These are phyloP conservation scores for Paxillus ammoniavirescens DNA, from an alignment of 768 basidiomycete genomes.

Conservation along the genomic window DNA sequence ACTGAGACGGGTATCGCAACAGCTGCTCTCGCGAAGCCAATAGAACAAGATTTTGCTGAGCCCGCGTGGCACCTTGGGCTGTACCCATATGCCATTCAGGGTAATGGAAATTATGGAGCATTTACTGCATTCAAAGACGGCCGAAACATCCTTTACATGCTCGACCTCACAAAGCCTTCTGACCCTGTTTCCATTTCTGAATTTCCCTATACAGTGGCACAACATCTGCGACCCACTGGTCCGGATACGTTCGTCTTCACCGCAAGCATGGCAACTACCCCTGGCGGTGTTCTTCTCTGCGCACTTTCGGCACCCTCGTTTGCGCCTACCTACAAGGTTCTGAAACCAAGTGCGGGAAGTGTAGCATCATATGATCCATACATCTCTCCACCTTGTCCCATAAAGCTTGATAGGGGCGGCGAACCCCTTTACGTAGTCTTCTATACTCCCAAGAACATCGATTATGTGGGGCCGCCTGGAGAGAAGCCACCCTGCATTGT, in stretches of 20 bases:
- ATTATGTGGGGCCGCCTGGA: slow-evolving; percentile 43
- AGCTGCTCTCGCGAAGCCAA: slow-evolving; percentile 15
- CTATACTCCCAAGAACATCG: slow-evolving; percentile 61
- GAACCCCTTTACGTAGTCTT: slow-evolving; percentile 50
- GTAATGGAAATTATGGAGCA: slow-evolving; percentile 17
- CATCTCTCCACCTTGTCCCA: slow-evolving; percentile 13
- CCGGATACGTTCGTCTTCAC: slow-evolving; percentile 12
- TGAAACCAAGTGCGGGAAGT: slow-evolving; percentile 13
- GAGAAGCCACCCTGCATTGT: slow-evolving; percentile 69
- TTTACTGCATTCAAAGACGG: slow-evolving; percentile 33
- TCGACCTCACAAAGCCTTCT: slow-evolving; percentile 18
- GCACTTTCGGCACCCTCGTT: slow-evolving; percentile 12
- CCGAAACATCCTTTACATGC: slow-evolving; percentile 30
- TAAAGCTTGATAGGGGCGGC: slow-evolving; percentile 6
- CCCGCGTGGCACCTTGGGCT: slow-evolving; percentile 16
- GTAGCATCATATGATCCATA: not conserved
- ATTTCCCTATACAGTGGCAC: slow-evolving; percentile 13
- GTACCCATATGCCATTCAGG: slow-evolving; percentile 23
- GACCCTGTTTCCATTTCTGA: not conserved
- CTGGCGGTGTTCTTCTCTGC: slow-evolving; percentile 10
- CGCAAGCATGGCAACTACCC: not conserved
- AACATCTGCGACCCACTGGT: slow-evolving; percentile 4
- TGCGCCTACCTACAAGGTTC: not conserved
- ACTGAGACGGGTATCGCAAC: slow-evolving; percentile 29
- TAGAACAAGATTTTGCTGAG: slow-evolving; percentile 24